Conservation (phyloP, 257 asterid genomes). For the Craterostigma plantagineum region DNA sequence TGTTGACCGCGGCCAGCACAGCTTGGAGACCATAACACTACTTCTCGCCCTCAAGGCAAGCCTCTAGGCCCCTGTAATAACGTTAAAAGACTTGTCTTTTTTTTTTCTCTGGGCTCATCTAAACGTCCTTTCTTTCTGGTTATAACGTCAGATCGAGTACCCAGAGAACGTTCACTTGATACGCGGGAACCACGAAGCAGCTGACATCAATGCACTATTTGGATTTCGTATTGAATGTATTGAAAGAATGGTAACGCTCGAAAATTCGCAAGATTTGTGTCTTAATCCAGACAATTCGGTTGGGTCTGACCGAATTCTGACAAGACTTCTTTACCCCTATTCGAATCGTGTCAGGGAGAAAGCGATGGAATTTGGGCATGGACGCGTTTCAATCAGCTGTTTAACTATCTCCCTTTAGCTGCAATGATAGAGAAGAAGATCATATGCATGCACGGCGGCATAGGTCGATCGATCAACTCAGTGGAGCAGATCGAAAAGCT, state of each 20-base stretch:
- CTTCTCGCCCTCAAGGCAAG: conserved; percentile 92
- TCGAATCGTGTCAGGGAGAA: conserved; percentile 68
- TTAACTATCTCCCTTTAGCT: conserved; percentile 91
- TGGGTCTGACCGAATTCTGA: no score
- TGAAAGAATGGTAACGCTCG: conserved; percentile 76
- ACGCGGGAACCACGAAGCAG: conserved; percentile 99
- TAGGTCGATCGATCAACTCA: conserved; percentile 84
- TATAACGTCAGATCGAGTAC: conserved; percentile 57
- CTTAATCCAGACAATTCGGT: no score
- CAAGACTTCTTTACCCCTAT: no score
- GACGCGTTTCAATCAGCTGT: conserved; percentile 96
- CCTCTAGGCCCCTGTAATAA: conserved; percentile 9
- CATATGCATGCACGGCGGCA: conserved; percentile 99
- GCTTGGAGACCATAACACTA: conserved; percentile 95
- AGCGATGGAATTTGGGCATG: conserved; percentile 99
- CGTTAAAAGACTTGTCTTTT: background rate
- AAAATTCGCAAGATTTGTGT: background rate
- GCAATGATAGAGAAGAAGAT: conserved; percentile 96
- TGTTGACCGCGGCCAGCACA: conserved; percentile 98
- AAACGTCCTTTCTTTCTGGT: conserved; percentile 23
- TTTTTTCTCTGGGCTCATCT: conserved; percentile 39
- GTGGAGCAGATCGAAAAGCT: conserved; percentile 96
- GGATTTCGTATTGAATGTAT: conserved; percentile 99
- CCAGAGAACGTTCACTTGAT: conserved; percentile 89
- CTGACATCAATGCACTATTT: conserved; percentile 93